Base-by-base conservation (phyloP, 495 filamentous ascomycete genomes). In the Lophium mytilinum region DNA sequence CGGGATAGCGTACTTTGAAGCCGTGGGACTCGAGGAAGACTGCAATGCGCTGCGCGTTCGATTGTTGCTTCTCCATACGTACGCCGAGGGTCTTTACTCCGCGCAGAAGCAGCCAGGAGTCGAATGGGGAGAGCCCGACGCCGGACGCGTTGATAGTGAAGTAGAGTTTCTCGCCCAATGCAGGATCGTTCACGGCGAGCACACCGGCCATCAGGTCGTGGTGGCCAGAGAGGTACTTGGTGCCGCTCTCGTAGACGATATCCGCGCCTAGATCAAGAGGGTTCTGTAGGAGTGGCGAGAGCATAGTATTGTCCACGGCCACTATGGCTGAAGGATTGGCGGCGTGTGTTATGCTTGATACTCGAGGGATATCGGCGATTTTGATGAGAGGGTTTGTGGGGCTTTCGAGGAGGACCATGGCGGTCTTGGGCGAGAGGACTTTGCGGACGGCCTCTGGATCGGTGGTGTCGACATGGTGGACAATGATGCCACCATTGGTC, bases 131-230 rank as follows among this genome's bases (percentile, higher is more conserved):
- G 9, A 98, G 77, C 10, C 93, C 93, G 65, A 93, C 97, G 39
- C 93, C 93, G 1, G 90, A 92, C 11, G 88, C 78, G 69, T 98
- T 98, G 76, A 98, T 96, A 33, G 89, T 89, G 75, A 95, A 95
- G 75, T 86, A 97, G 67, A 98, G 82, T 66, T 86, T 88, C 61
- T 97, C 89, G 49, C 88, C 93, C 34, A 97, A 72, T 8, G 78
- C 71, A 7, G 80, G 68, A 67, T 92, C 85, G 66, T 95, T 95
- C 69, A 90, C 82, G 7, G 90, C 94, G 57, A 98, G 82, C 35
- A 98, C 89, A 50, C 93, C 93, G 6, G 93, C 94, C 93, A 98
- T 97, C 71, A 98, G 82, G 72, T 98, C 93, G 77, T 98, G 93
- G 71, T 98, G 93, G 14, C 93, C 93, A 0, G 91, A 96, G 19